Evolutionary conservation across 345 rosid genomes (phyloP).

Genomic region (Bruguiera parviflora): DNA sequence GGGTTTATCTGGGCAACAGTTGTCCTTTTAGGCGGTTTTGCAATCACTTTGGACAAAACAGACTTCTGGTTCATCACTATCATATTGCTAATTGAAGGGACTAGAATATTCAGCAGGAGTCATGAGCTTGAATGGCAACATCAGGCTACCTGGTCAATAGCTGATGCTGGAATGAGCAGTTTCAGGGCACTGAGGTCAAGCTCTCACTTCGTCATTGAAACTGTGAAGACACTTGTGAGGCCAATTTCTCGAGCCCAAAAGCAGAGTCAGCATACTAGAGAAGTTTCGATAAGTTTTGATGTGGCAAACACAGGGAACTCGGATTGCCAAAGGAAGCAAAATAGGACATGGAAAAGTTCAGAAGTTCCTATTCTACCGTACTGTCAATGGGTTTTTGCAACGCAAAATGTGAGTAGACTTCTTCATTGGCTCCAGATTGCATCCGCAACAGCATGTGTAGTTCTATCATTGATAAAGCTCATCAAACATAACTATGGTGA

Average conservation of each 20-base stretch:
- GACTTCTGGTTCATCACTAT: constrained; percentile 87
- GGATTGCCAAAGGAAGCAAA: constrained; percentile 27
- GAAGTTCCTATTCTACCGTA: constrained; percentile 81
- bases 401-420: constrained; percentile 63
- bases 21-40: constrained; percentile 88
- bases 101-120: constrained; percentile 83
- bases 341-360: constrained; percentile 56
- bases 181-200: constrained; percentile 57
- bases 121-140: constrained; percentile 97
- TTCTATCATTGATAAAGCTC: constrained; percentile 69
- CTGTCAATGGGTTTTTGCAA: constrained; percentile 60
- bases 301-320: constrained; percentile 16
- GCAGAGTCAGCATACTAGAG: constrained; percentile 23
- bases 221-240: constrained; percentile 23
- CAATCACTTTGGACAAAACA: constrained; percentile 66
- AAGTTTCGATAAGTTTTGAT: constrained; percentile 5
- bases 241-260: constrained; percentile 26
- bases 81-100: constrained; percentile 74
- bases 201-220: constrained; percentile 32
- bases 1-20: constrained; percentile 97
- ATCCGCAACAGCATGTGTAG: constrained; percentile 71
- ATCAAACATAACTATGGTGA: constrained; percentile 71
- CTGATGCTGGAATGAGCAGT: constrained; percentile 66
- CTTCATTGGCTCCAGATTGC: constrained; percentile 88
- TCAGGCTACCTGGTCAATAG: constrained; percentile 76